Evolutionary conservation across 129 eudicot species (phyloP), one percentile per base, ranked within the genome.

Genomic region (Escallonia rubra): DNA sequence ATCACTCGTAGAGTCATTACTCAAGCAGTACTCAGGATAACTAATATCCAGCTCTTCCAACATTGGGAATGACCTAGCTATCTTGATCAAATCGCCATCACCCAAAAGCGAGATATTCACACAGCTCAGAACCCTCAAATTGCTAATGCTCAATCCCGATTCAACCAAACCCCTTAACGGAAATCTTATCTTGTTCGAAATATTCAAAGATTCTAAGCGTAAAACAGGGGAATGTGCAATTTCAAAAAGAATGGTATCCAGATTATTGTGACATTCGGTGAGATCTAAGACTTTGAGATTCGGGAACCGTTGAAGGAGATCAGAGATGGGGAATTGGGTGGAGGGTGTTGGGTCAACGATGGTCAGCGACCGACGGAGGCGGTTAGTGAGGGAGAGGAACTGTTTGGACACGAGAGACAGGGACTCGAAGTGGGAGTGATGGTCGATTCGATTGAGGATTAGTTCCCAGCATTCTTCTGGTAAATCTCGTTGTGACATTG

Each of bases 21-120:
- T 69, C 34, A 23, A 23, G 34, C 34, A 23, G 34, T 23, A 23
- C 34, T 23, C 34, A 45, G 95, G 90, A 50, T 70, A 74, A 79
- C 90, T 83, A 15, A 87, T 47, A 71, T 87, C 87, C 12, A 87
- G 49, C 39, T 83, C 95, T 58, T 80, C 95, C 67, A 87, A 76
- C 56, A 53, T 68, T 0, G 83, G 80, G 42, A 70, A 41, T 41
- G 40, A 67, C 54, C 72, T 69, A 4, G 61, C 78, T 23, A 87
- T 68, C 7, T 57, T 69, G 0, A 68, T 47, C 80, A 87, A 74
- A 75, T 84, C 95, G 6, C 2, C 14, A 65, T 87, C 95, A 3
- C 82, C 14, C 52, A 83, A 50, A 39, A 14, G 64, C 43, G 16
- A 12, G 1, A 87, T 40, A 41, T 64, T 72, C 0, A 78, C 69